A percentile compares a stretch with the other conserved stretches of the same genome.
phyloP scores from a whole-genome alignment of 352 stramenopile species.

The Bremia lactucae region DNA sequence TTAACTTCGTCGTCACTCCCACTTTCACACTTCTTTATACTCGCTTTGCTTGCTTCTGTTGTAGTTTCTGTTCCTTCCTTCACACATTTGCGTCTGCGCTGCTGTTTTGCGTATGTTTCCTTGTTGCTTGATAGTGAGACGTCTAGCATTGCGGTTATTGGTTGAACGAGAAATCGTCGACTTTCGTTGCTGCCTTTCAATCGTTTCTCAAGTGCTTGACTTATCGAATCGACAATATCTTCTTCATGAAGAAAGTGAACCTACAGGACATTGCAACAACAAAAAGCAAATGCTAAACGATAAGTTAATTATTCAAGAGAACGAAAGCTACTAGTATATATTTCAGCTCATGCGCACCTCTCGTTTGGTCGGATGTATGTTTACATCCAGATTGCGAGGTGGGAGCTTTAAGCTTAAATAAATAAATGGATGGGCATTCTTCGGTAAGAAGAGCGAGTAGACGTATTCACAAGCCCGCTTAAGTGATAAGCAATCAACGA shows the following conservation, averaged over 20 bases:
- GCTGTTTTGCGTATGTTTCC: slow-evolving; percentile 10
- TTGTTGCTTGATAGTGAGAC: slow-evolving; percentile 13
- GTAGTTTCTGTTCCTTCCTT: slow-evolving; percentile 25
- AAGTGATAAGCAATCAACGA: slow-evolving; percentile 89
- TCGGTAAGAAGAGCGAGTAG: slow-evolving; percentile 90
- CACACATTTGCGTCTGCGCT: slow-evolving; percentile 19
- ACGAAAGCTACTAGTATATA: too few relatives aligned
- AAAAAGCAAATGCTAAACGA: too few relatives aligned
- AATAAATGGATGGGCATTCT: slow-evolving; percentile 92
- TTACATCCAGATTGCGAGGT: slow-evolving; percentile 93
- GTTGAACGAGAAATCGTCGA: slow-evolving; percentile 84
- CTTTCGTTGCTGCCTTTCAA: slow-evolving; percentile 86
- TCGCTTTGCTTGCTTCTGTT: slow-evolving; percentile 13
- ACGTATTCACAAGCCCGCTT: slow-evolving; percentile 90
- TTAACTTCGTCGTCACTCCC: slow-evolving; percentile 27
- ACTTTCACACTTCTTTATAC: slow-evolving; percentile 21
- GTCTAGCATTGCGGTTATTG: slow-evolving; percentile 58
- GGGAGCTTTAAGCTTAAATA: slow-evolving; percentile 95
- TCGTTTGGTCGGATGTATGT: slow-evolving; percentile 98
- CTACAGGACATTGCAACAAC: too few relatives aligned
- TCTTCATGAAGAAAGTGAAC: slow-evolving; percentile 95
- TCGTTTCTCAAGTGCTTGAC: slow-evolving; percentile 63
- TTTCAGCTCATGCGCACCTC: slow-evolving; percentile 41
- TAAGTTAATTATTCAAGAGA: too few relatives aligned
- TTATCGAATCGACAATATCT: slow-evolving; percentile 80